phyloP scores from a whole-genome alignment of 202 grass and related monocot genomes.

The Digitaria exilis region DNA sequence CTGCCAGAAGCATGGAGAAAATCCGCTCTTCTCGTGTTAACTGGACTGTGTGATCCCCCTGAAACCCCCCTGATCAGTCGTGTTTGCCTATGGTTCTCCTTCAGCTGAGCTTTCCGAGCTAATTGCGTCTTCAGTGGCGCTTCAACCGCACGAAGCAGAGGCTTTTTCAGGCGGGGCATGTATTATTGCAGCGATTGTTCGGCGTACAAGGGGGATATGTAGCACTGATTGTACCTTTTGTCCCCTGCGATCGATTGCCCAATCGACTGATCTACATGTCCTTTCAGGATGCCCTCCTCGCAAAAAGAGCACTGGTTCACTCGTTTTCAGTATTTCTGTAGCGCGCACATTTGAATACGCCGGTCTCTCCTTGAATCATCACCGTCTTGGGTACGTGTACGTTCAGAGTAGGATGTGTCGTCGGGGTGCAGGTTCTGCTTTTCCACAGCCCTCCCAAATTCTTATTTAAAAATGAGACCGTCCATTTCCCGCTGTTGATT shows the following conservation, averaged over 20 bases:
- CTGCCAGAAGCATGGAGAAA: background rate
- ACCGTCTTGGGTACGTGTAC: slow-evolving; percentile 1
- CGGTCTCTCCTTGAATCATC: slow-evolving; percentile 43
- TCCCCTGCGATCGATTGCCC: slow-evolving; percentile 44
- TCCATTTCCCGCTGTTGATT: background rate
- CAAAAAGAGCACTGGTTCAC: slow-evolving; percentile 29
- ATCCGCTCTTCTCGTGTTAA: background rate
- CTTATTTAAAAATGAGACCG: background rate
- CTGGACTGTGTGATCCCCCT: background rate
- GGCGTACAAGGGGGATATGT: slow-evolving; percentile 29
- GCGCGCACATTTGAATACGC: slow-evolving; percentile 27
- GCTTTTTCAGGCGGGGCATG: slow-evolving; percentile 43
- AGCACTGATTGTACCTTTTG: slow-evolving; percentile 62
- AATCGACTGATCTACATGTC: slow-evolving; percentile 21
- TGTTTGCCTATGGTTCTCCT: background rate
- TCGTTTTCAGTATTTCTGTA: slow-evolving; percentile 40
- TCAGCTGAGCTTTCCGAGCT: slow-evolving; percentile 13
- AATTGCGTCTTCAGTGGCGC: slow-evolving; percentile 19
- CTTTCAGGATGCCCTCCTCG: slow-evolving; percentile 23
- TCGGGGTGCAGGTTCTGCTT: slow-evolving; percentile 16
- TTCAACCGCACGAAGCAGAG: slow-evolving; percentile 24
- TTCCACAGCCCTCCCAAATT: too few relatives aligned
- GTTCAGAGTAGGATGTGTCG: background rate
- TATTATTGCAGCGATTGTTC: slow-evolving; percentile 63
- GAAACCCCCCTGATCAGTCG: background rate